Evolutionary conservation across 768 basidiomycete genomes (phyloP).

Genomic region (Inosperma sp.): DNA sequence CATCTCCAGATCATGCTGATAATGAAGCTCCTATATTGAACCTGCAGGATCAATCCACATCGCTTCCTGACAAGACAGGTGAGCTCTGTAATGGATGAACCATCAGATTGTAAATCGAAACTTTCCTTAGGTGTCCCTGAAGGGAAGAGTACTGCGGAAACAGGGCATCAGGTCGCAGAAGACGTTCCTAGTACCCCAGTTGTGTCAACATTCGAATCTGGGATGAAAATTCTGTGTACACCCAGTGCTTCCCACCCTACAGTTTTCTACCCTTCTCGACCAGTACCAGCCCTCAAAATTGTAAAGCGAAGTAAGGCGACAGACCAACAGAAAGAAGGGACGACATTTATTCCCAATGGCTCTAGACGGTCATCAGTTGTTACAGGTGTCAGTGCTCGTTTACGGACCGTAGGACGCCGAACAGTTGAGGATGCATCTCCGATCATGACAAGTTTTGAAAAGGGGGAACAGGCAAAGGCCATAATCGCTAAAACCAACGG

Average conservation of each 20-base stretch:
- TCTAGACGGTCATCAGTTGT: slow-evolving; percentile 14
- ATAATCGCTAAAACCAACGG: not conserved
- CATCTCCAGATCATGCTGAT: no score
- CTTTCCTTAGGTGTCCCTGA: slow-evolving; percentile 3
- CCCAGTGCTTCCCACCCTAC: slow-evolving; percentile 15
- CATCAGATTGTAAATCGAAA: not conserved
- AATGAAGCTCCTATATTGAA: no score
- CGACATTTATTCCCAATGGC: slow-evolving; percentile 4
- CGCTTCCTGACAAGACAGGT: slow-evolving; percentile 2
- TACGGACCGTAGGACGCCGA: slow-evolving; percentile 1
- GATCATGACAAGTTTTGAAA: slow-evolving; percentile 2
- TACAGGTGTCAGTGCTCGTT: slow-evolving; percentile 5
- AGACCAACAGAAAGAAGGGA: not conserved
- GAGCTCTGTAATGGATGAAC: not conserved
- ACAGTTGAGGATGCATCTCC: slow-evolving; percentile 5
- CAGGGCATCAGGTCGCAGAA: not conserved
- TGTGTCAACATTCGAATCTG: not conserved
- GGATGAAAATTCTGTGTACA: slow-evolving; percentile 13
- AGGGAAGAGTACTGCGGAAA: not conserved
- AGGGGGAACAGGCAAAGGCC: not conserved
- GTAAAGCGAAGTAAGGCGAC: slow-evolving; percentile 35
- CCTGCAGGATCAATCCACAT: not conserved
- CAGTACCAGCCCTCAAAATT: slow-evolving; percentile 44
- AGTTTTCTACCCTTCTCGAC: slow-evolving; percentile 27
- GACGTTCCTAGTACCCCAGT: not conserved